phyloP scores from a whole-genome alignment of 352 stramenopile species.

The Phytophthora fragariae region DNA sequence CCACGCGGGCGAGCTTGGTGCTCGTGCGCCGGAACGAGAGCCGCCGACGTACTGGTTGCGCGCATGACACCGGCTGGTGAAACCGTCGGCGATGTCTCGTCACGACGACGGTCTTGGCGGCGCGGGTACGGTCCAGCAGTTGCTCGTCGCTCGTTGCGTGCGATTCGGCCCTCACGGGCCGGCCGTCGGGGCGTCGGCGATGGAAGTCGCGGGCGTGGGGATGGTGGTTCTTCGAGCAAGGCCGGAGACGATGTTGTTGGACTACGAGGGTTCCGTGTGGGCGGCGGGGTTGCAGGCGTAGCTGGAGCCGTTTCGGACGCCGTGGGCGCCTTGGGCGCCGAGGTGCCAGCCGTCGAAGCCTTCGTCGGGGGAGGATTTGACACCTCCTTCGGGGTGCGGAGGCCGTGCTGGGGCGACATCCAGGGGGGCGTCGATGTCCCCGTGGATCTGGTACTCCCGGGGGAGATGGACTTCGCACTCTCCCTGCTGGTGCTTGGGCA shows the following conservation, averaged over 20 bases:
- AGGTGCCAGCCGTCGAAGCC: background rate
- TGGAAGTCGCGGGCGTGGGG: background rate
- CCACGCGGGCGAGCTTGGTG: background rate
- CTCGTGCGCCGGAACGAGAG: too few relatives aligned
- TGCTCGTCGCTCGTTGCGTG: background rate
- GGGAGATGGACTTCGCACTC: background rate
- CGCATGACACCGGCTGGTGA: too few relatives aligned
- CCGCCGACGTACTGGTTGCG: too few relatives aligned
- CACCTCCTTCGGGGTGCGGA: background rate
- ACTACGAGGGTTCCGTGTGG: background rate
- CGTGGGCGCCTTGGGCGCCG: too few relatives aligned
- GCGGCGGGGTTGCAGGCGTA: background rate
- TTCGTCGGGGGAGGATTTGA: background rate
- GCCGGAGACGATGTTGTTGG: conserved; percentile 5
- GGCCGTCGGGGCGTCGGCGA: background rate
- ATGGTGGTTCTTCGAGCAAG: background rate
- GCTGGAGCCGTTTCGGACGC: too few relatives aligned
- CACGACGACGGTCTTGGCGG: background rate
- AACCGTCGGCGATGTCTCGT: too few relatives aligned
- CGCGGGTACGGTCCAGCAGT: background rate
- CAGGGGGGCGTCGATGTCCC: background rate
- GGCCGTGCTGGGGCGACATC: background rate
- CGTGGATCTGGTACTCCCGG: background rate
- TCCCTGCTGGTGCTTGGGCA: background rate
- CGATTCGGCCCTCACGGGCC: background rate